phyloP scores from a whole-genome alignment of 441 rosid genomes.

The Aquilaria agallochum region DNA sequence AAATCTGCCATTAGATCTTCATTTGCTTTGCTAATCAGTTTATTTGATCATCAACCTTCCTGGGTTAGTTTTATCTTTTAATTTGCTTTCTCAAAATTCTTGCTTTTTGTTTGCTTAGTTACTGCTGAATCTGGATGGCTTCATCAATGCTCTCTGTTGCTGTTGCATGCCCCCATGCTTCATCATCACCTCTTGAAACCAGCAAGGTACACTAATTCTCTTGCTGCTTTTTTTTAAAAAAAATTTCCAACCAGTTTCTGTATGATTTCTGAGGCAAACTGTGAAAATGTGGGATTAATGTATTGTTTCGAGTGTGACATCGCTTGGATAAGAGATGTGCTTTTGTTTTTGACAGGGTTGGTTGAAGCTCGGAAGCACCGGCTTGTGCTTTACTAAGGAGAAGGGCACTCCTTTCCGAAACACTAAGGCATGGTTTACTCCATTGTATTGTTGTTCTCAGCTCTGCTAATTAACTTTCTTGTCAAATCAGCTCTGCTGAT shows the following conservation, averaged over 20 bases:
- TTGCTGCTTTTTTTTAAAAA: neutral
- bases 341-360: slow-evolving; percentile 38
- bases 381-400: slow-evolving; percentile 28
- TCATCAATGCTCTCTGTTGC: slow-evolving; percentile 60
- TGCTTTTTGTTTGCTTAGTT: neutral
- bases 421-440: slow-evolving; percentile 38
- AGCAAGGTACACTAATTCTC: slow-evolving; percentile 43
- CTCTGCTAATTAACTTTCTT: neutral
- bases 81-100: neutral
- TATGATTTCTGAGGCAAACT: neutral
- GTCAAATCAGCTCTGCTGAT: neutral
- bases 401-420: slow-evolving; percentile 32
- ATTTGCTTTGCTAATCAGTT: no score
- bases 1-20: no score
- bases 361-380: slow-evolving; percentile 45
- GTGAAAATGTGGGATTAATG: slow-evolving; percentile 1
- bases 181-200: slow-evolving; percentile 35
- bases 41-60: no score
- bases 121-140: slow-evolving; percentile 42
- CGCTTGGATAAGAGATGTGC: slow-evolving; percentile 8
- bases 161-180: slow-evolving; percentile 41
- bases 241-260: neutral
- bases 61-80: no score
- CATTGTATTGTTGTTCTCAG: no score
- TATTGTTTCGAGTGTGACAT: neutral